Evolutionary conservation across 73 alveolate species (phyloP), one percentile per base, ranked within the genome.

Genomic region (Paraurostyla sp.): DNA sequence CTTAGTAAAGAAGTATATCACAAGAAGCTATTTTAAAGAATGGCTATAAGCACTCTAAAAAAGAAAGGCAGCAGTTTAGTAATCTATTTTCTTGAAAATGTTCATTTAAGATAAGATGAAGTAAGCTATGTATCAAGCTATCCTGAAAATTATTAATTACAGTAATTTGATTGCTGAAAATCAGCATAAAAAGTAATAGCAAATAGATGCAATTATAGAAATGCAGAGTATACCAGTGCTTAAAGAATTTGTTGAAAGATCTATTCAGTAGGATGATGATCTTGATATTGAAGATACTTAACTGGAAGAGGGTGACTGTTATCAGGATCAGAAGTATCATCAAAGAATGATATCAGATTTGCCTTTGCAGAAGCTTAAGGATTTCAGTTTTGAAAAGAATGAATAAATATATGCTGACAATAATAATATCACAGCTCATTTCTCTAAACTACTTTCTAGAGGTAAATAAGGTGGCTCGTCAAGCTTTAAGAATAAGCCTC

Each of bases 251-350:
- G 82, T 35, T 3, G 82, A 65, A 22, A 65, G 41, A 40, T 65
- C 82, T 38, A 65, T 65, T 15, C 23, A 65, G 25, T 38, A 65
- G 35, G 82, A 65, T 65, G 82, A 65, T n/a, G 60, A 73, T 22
- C 86, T 73, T 29, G 86, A 73, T 49, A 73, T 73, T 73, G 86
- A 73, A 45, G 86, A 73, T 25, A 49, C 86, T 25, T 43, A 73
- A 35, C 71, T 73, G 0, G 86, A 73, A 7, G 86, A 73, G n/a
- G 71, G 51, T 0, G 65, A 73, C 27, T 48, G 46, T 25, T 48
- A 73, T 30, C 2, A 73, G 35, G 46, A 33, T 23, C 13, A 48
- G 9, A 73, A 16, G 18, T 23, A 27, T n/a, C 60, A 11, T 2
- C 30, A 23, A 46, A 11, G 25, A 43, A 73, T 3, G 25, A 33